These are phyloP conservation scores for Talaromyces pinophilus DNA, from an alignment of 2,329 filamentous ascomycete species.

Conservation along the genomic window DNA sequence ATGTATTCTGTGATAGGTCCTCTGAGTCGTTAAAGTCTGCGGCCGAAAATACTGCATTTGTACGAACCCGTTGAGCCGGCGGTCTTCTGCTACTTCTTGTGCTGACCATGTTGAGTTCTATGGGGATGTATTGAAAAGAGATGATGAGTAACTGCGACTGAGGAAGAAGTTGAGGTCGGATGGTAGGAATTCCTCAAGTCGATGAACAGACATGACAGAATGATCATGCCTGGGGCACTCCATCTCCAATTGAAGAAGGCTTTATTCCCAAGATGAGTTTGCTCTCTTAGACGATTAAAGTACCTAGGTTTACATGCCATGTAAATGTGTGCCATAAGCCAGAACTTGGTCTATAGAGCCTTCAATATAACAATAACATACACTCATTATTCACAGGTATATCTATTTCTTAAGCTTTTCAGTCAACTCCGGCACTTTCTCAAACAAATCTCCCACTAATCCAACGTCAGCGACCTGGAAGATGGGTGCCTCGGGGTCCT, in stretches of 20 bases:
- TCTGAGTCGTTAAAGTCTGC: neutral
- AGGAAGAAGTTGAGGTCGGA: neutral
- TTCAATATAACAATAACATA: slow-evolving; percentile 5
- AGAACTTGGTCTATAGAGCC: neutral
- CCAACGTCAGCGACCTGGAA: slow-evolving; percentile 98
- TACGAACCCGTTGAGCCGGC: neutral
- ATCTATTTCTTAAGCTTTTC: slow-evolving; percentile 75
- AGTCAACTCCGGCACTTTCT: slow-evolving; percentile 92
- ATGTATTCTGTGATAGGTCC: neutral
- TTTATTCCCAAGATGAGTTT: no score
- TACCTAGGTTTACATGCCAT: neutral
- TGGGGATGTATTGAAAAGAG: neutral
- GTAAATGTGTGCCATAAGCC: neutral
- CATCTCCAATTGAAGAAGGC: neutral
- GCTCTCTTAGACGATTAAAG: neutral
- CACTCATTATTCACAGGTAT: slow-evolving; percentile 7
- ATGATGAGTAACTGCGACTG: neutral
- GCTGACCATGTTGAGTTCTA: neutral
- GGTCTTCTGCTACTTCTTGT: neutral
- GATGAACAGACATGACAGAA: neutral
- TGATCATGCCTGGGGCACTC: neutral
- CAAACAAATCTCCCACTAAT: slow-evolving; percentile 91
- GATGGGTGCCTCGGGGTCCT: slow-evolving; percentile 93
- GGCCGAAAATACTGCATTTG: neutral
- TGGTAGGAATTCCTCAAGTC: neutral